Percentiles rank a stretch among this genome's conserved stretches.
Conservation (phyloP, 2,329 filamentous ascomycete genomes). For the Neopestalotiopsis rosae region DNA sequence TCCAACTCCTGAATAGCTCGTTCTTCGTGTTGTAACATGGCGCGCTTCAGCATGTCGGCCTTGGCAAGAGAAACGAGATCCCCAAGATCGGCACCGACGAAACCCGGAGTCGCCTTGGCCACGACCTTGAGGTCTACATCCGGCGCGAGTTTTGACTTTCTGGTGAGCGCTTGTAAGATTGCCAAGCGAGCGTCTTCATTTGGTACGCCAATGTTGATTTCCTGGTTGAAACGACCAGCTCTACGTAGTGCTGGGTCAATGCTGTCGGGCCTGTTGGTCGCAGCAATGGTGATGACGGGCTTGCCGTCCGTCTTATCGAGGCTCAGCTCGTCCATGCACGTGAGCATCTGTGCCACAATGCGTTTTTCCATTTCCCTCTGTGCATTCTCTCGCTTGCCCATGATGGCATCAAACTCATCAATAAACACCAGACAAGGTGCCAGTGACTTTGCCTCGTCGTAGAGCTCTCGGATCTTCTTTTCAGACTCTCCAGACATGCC, state of each 20-base stretch:
- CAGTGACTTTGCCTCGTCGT: conserved; percentile 84
- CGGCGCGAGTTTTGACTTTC: conserved; percentile 65
- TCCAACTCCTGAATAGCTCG: background rate
- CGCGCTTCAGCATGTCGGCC: conserved; percentile 41
- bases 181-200: conserved; percentile 77
- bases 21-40: conserved; percentile 26
- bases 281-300: conserved; percentile 87
- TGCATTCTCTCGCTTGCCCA: conserved; percentile 81
- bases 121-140: conserved; percentile 77
- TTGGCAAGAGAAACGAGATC: conserved; percentile 58
- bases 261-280: conserved; percentile 87
- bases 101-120: conserved; percentile 87
- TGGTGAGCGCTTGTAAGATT: conserved; percentile 77
- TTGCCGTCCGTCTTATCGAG: conserved; percentile 72
- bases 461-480: conserved; percentile 82
- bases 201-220: conserved; percentile 87
- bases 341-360: conserved; percentile 81
- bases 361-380: conserved; percentile 90
- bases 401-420: conserved; percentile 90
- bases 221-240: conserved; percentile 79
- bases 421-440: conserved; percentile 92
- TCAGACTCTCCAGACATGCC: conserved; percentile 91
- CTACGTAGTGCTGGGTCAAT: conserved; percentile 79
- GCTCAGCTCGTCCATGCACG: conserved; percentile 84
- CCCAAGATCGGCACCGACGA: conserved; percentile 88